Conservation (phyloP, 192 early-diverging fungal genomes). For the Phycomyces blakesleeanus region DNA sequence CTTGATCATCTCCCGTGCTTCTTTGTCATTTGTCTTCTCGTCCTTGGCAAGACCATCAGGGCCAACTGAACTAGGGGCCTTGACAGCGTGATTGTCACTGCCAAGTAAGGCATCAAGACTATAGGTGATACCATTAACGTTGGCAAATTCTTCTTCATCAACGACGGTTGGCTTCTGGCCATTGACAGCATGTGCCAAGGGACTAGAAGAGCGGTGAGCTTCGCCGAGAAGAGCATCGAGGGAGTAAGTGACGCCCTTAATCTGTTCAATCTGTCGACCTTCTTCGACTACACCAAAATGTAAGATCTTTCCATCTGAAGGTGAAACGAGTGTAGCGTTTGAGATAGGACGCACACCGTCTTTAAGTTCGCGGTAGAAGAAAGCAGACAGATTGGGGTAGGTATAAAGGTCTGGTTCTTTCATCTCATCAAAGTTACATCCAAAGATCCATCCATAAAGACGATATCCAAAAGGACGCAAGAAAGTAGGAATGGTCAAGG, state of each 20-base stretch:
- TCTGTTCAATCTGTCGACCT: conserved; percentile 78
- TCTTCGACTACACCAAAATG: conserved; percentile 81
- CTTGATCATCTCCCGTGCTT: conserved; percentile 17
- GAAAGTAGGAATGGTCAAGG: conserved; percentile 71
- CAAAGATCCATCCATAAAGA: conserved; percentile 81
- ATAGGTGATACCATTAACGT: conserved; percentile 84
- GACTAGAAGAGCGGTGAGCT: conserved; percentile 22
- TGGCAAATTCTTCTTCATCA: conserved; percentile 79
- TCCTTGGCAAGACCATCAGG: conserved; percentile 35
- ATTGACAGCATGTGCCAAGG: conserved; percentile 34
- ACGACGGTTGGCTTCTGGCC: conserved; percentile 47
- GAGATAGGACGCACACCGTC: conserved; percentile 71
- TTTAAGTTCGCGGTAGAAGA: conserved; percentile 92
- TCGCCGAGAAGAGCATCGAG: conserved; percentile 76
- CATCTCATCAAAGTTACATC: conserved; percentile 94
- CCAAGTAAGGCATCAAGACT: conserved; percentile 74
- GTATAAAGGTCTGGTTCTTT: conserved; percentile 69
- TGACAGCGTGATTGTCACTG: conserved; percentile 13
- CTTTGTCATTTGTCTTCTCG: conserved; percentile 22
- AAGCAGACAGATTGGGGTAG: conserved; percentile 83
- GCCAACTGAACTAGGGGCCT: conserved; percentile 39
- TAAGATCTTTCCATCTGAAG: conserved; percentile 88
- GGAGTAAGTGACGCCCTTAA: conserved; percentile 92
- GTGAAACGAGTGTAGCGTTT: conserved; percentile 68
- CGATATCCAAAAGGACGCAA: conserved; percentile 74